Conservation (phyloP, 495 filamentous ascomycete genomes). For the Penicillium dipodomyicola region DNA sequence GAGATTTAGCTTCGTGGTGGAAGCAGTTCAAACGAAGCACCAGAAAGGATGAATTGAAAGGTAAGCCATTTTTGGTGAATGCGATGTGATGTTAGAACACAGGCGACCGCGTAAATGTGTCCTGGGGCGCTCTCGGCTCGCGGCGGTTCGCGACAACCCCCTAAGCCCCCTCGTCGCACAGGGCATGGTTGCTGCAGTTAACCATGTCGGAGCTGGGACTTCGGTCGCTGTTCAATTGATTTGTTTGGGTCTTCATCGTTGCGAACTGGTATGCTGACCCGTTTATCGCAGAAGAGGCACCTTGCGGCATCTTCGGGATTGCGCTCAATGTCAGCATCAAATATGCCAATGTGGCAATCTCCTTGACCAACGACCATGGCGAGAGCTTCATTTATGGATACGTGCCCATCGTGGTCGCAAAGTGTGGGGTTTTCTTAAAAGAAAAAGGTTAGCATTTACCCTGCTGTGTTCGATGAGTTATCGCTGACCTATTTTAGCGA, state of each 20-base stretch:
- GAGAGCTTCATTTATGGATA: conserved; percentile 98
- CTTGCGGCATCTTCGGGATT: conserved; percentile 83
- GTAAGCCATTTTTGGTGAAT: conserved; percentile 43
- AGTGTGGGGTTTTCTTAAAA: conserved; percentile 96
- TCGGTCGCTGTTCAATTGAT: neutral
- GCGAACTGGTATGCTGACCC: neutral
- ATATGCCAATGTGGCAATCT: conserved; percentile 98
- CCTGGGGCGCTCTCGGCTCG: neutral
- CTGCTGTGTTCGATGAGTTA: neutral
- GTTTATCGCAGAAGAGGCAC: conserved; percentile 26
- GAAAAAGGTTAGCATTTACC: conserved; percentile 74
- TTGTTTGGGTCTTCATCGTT: neutral
- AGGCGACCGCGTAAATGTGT: neutral
- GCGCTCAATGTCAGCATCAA: conserved; percentile 91
- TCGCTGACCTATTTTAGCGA: conserved; percentile 57
- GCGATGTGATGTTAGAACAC: neutral
- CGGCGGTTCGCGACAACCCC: conserved; percentile 12
- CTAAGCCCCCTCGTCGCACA: conserved; percentile 3
- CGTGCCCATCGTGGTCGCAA: conserved; percentile 96
- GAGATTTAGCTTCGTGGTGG: conserved; percentile 90
- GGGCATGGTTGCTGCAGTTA: neutral
- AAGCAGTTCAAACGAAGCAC: conserved; percentile 75
- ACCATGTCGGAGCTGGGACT: neutral
- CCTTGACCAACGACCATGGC: conserved; percentile 83
- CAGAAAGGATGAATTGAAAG: conserved; percentile 74